These are phyloP conservation scores for Beauveria sp. DNA, from an alignment of 2,329 filamentous ascomycete genomes.

Conservation along the genomic window DNA sequence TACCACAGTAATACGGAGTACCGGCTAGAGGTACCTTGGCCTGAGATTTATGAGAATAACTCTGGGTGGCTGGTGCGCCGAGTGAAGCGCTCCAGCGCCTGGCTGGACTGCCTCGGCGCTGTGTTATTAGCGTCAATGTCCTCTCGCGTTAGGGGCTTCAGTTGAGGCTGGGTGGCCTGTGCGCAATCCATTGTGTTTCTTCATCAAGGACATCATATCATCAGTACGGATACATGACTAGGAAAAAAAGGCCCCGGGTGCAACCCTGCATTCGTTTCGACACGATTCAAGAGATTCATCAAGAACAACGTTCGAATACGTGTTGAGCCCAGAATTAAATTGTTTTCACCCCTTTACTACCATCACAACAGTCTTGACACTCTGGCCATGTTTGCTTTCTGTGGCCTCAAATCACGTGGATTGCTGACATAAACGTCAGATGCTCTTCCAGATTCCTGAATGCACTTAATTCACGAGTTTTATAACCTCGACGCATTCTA, in stretches of 20 bases:
- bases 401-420: background rate
- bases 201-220: background rate
- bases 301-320: no score
- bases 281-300: no score
- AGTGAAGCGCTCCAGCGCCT: background rate
- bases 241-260: no score
- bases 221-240: no score
- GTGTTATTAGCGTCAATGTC: background rate
- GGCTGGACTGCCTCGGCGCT: background rate
- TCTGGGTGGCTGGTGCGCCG: slow-evolving; percentile 2
- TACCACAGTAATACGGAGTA: no score
- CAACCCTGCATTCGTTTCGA: no score
- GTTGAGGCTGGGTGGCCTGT: slow-evolving; percentile 9
- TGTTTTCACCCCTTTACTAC: no score
- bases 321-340: no score
- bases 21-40: no score
- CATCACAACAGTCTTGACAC: no score
- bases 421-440: background rate
- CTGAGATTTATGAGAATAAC: no score
- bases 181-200: background rate
- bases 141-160: background rate
- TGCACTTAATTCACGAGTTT: background rate
- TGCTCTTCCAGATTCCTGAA: background rate
- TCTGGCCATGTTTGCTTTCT: no score
- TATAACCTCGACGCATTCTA: background rate